A percentile compares a stretch with the other conserved stretches of the same genome.
These are phyloP conservation scores for Erodium maritimum DNA, from an alignment of 345 rosid genomes.

Conservation along the genomic window DNA sequence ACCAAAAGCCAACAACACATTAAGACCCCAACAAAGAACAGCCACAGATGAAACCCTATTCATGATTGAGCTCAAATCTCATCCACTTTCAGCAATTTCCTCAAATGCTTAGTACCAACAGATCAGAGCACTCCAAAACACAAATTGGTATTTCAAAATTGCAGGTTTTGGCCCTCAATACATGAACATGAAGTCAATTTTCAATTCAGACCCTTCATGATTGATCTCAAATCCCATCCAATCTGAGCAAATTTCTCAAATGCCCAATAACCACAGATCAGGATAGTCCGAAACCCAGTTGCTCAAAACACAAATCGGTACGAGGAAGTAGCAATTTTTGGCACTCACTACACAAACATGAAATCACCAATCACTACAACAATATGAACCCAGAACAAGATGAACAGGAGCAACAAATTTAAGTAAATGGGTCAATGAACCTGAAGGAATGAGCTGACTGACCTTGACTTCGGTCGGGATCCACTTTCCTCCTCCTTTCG, in stretches of 20 bases:
- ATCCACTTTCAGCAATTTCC: neutral
- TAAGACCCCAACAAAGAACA: neutral
- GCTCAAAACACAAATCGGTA: no score
- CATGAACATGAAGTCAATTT: no score
- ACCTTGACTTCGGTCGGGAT: neutral
- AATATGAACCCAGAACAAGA: no score
- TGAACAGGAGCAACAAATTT: neutral
- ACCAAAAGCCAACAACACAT: slow-evolving; percentile 13
- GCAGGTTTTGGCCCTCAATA: no score
- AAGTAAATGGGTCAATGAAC: neutral
- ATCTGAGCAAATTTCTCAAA: neutral
- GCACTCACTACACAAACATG: neutral
- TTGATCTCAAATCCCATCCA: no score
- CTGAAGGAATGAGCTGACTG: neutral
- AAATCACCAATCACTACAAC: neutral
- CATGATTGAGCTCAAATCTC: neutral
- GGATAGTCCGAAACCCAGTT: neutral
- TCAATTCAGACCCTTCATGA: no score
- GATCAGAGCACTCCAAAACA: neutral
- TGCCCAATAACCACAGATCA: neutral
- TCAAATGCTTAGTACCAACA: neutral
- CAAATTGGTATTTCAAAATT: neutral
- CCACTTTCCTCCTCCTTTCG: neutral
- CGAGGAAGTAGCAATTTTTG: neutral
- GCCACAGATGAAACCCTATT: neutral